Conservation (phyloP, 2,329 filamentous ascomycete species). For the Sclerotinia sclerotiorum region DNA sequence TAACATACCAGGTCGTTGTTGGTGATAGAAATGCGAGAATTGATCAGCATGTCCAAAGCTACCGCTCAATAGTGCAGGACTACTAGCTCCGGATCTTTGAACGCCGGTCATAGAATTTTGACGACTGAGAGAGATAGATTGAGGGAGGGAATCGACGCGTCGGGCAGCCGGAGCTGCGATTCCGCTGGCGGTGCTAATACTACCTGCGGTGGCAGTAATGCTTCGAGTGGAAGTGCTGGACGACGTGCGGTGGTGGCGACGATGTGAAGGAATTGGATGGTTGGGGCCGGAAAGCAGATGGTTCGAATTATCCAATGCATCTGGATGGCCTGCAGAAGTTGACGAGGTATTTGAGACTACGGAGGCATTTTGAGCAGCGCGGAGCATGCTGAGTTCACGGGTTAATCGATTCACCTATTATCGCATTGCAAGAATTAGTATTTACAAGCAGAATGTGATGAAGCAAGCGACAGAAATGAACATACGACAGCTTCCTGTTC, state of each 20-base stretch:
- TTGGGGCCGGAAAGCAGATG: conserved; percentile 58
- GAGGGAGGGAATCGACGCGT: conserved; percentile 31
- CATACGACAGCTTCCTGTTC: conserved; percentile 90
- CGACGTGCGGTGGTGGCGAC: conserved; percentile 55
- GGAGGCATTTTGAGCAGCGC: conserved; percentile 66
- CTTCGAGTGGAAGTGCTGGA: conserved; percentile 57
- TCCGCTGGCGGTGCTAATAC: conserved; percentile 41
- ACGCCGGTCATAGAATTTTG: conserved; percentile 39
- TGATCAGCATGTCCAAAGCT: conserved; percentile 38
- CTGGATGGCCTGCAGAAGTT: conserved; percentile 54
- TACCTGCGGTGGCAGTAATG: conserved; percentile 47
- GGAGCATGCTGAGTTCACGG: conserved; percentile 82
- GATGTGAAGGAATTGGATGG: conserved; percentile 54
- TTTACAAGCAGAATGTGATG: neutral
- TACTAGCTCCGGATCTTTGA: conserved; percentile 38
- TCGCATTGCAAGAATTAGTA: conserved; percentile 18
- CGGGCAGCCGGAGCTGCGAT: conserved; percentile 20
- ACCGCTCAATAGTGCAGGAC: conserved; percentile 33
- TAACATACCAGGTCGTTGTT: conserved; percentile 31
- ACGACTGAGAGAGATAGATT: conserved; percentile 35
- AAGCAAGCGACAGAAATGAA: conserved; percentile 24
- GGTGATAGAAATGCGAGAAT: conserved; percentile 36
- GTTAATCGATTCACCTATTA: conserved; percentile 85
- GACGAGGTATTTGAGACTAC: conserved; percentile 66
- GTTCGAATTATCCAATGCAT: conserved; percentile 49